These are phyloP conservation scores for Thecaphora thlaspeos DNA, from an alignment of 1,284 basidiomycete genomes.

Conservation along the genomic window DNA sequence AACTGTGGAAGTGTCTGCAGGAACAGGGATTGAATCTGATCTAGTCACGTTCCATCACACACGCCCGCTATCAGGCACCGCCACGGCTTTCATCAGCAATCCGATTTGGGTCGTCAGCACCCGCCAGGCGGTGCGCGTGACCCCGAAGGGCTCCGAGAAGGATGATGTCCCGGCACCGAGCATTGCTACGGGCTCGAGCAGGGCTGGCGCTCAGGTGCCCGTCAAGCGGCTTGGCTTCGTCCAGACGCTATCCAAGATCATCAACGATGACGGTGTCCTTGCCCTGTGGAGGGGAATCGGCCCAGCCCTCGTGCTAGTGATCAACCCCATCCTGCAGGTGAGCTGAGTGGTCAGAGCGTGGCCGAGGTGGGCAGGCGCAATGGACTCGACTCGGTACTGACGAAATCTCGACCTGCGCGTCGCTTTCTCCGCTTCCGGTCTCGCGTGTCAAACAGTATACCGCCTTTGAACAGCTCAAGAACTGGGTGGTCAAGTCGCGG, in stretches of 20 bases:
- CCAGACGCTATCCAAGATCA: slow-evolving; percentile 72
- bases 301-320: slow-evolving; percentile 85
- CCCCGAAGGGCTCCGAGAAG: slow-evolving; percentile 7
- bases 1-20: too few relatives aligned
- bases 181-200: not conserved
- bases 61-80: too few relatives aligned
- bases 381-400: too few relatives aligned
- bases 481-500: slow-evolving; percentile 47
- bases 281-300: slow-evolving; percentile 96
- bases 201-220: slow-evolving; percentile 8
- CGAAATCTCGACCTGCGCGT: too few relatives aligned
- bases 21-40: too few relatives aligned
- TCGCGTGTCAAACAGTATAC: slow-evolving; percentile 37
- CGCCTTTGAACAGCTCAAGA: slow-evolving; percentile 56
- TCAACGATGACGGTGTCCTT: slow-evolving; percentile 72
- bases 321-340: slow-evolving; percentile 83
- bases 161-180: slow-evolving; percentile 1
- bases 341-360: slow-evolving; percentile 41
- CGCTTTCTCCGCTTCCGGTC: too few relatives aligned
- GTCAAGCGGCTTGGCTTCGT: slow-evolving; percentile 49
- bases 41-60: too few relatives aligned
- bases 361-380: too few relatives aligned
- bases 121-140: slow-evolving; percentile 66
- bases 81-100: slow-evolving; percentile 86
- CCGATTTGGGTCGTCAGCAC: slow-evolving; percentile 73